Evolutionary conservation across 495 filamentous ascomycete genomes (phyloP), one percentile per base, ranked within the genome.

Genomic region (Penicillium chermesinum): DNA sequence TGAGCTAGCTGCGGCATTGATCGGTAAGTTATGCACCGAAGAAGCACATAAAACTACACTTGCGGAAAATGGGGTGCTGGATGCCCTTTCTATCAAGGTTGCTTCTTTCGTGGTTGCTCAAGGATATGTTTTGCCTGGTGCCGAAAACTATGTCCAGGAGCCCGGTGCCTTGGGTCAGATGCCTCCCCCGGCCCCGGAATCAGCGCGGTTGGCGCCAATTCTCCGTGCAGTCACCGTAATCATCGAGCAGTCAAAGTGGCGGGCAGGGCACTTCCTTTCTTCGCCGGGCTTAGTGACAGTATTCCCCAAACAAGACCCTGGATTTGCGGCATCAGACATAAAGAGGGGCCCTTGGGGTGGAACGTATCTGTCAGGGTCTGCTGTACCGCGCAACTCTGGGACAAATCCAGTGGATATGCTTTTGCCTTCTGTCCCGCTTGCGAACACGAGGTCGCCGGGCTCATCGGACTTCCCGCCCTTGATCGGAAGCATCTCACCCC

Each of bases 161-260:
- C 57, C 61, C 8, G 65, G 62, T 18, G 54, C 64, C 27, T 57
- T 73, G 14, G 63, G 60, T 13, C 52, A 60, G 13, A 49, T 75
- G 12, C 65, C 70, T 27, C 65, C 68, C 8, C 77, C 84, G 34
- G 79, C 87, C 6, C 78, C 83, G 1, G 66, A 65, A 20, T 70
- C 72, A 8, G 74, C 76, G n/a, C 75, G 79, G 25, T 66, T 95
- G 36, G 75, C 83, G 6, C 75, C 81, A 20, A 78, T 94, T 38
- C 66, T 98, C n/a, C 85, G 89, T 48, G 88, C 91, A 1, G 80
- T 94, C 37, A 80, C 83, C 9, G 77, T 81, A 34, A 90, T 97
- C 36, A 80, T 96, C 46, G 75, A 82, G 35, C 78, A 85, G 51
- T 96, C 93, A 0, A 84, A 84, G 43, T 85, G 81, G 66, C 81